A percentile compares a stretch with the other conserved stretches of the same genome.
phyloP scores from a whole-genome alignment of 176 grass and related monocot species.

The Luzula sylvatica region DNA sequence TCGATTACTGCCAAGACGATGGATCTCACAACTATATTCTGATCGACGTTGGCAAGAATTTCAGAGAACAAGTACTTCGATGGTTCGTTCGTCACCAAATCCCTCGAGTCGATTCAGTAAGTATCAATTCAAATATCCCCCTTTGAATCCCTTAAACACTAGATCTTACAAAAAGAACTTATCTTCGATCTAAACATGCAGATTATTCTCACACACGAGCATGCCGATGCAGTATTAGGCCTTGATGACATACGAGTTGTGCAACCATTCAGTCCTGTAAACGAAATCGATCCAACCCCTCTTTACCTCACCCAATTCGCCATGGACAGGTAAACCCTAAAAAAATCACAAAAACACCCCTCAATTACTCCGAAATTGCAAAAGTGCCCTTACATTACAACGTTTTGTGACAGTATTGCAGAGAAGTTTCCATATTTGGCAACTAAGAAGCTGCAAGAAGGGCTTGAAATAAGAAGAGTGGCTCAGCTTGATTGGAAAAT shows the following conservation, averaged over 20 bases:
- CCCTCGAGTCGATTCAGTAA: conserved; percentile 81
- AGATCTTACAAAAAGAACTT: too few relatives aligned
- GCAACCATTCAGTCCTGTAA: conserved; percentile 62
- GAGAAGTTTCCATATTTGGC: conserved; percentile 81
- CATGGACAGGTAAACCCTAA: conserved; percentile 64
- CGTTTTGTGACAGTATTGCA: conserved; percentile 49
- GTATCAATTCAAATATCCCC: conserved; percentile 18
- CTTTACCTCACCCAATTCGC: conserved; percentile 73
- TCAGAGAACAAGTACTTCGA: conserved; percentile 88
- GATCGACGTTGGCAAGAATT: conserved; percentile 90
- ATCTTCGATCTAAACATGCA: conserved; percentile 19
- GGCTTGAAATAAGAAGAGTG: conserved; percentile 64
- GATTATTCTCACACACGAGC: conserved; percentile 96
- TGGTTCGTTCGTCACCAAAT: conserved; percentile 94
- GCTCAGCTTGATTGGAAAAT: conserved; percentile 92
- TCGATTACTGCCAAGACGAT: conserved; percentile 78
- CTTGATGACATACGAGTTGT: conserved; percentile 87
- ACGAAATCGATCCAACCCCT: conserved; percentile 88
- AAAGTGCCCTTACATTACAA: not conserved
- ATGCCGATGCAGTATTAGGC: conserved; percentile 81
- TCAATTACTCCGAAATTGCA: not conserved
- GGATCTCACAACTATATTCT: conserved; percentile 61
- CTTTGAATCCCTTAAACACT: too few relatives aligned
- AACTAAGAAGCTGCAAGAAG: conserved; percentile 72
- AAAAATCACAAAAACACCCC: too few relatives aligned